Evolutionary conservation across 371 early-diverging fungal genomes (phyloP), one percentile per base, ranked within the genome.

Genomic region (Syncephalastrum racemosum): DNA sequence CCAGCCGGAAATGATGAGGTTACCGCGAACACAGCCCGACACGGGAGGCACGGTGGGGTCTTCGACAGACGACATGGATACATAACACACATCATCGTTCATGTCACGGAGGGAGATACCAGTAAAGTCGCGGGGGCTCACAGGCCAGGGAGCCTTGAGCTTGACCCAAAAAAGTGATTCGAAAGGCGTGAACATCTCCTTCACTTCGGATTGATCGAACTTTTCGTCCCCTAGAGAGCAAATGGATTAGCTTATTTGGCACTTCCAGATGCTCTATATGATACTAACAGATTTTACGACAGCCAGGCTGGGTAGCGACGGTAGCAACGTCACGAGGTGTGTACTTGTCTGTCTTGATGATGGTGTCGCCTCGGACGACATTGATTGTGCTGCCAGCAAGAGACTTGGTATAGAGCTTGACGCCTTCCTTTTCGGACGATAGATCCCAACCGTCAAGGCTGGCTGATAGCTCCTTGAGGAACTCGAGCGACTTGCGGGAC

Each of bases 121-220:
- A 16, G 53, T 31, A 18, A 64, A 59, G 39, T 64, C 64, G 19
- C 64, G 64, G 19, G 64, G 56, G 41, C 64, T 63, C 27, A 79
- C 59, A 27, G 79, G 79, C 79, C 79, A 79, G 4, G 73, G 75
- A 16, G 70, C 57, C 60, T 71, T 79, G 46, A 71, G 55, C 59
- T 71, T 73, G 44, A 58, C 61, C 75, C 75, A 75, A 57, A 73
- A 75, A 16, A 79, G 58, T 23, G 73, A 55, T 46, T 75, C 73
- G 7, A 25, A 44, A 41, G 24, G 45, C 22, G 60, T 53, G 44
- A 68, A 75, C 55, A 66, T 61, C 40, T 66, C 63, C 52, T 69
- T 73, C 42, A 73, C 62, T 46, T 79, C 79, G 16, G 73, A 68
- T 2, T 52, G 31, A 53, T 75, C 71, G 27, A 58, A 79, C 39